Percentiles rank a stretch among this genome's conserved stretches.
Evolutionary conservation across 2,329 filamentous ascomycete genomes (phyloP).

Genomic region (Xylariaceae sp.): DNA sequence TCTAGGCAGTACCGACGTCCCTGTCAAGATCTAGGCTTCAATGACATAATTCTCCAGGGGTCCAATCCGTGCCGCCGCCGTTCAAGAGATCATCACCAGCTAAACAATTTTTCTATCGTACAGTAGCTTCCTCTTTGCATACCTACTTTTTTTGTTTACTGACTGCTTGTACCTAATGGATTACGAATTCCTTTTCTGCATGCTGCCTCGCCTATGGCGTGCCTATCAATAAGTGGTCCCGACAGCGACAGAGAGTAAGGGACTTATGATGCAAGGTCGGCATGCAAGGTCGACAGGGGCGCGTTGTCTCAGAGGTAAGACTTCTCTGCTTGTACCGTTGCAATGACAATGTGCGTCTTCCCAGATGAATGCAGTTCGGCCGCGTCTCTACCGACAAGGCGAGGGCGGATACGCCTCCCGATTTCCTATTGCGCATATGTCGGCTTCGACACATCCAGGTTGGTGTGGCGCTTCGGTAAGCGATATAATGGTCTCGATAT

Average conservation of each 20-base stretch:
- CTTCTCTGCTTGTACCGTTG: neutral
- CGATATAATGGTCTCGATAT: slow-evolving; percentile 10
- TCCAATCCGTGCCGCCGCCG: too few relatives aligned
- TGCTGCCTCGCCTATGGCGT: neutral
- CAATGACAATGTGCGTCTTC: neutral
- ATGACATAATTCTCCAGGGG: neutral
- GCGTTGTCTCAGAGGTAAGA: neutral
- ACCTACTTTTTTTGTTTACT: neutral
- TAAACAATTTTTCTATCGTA: too few relatives aligned
- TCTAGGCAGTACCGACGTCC: neutral
- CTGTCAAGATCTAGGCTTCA: neutral
- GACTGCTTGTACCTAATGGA: too few relatives aligned
- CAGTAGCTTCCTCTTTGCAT: neutral
- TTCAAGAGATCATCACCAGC: too few relatives aligned
- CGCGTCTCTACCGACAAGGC: slow-evolving; percentile 11
- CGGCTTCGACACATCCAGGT: slow-evolving; percentile 7
- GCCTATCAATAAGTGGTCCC: neutral
- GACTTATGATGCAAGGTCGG: slow-evolving; percentile 5
- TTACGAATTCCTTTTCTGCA: neutral
- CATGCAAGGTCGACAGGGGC: neutral
- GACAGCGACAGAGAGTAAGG: neutral
- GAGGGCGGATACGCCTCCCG: slow-evolving; percentile 2
- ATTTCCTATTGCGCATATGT: neutral
- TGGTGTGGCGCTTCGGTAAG: slow-evolving; percentile 10
- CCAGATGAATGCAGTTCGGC: neutral